These are phyloP conservation scores for Suhomyces kunorum DNA, from an alignment of 1,139 yeast species.

Conservation along the genomic window DNA sequence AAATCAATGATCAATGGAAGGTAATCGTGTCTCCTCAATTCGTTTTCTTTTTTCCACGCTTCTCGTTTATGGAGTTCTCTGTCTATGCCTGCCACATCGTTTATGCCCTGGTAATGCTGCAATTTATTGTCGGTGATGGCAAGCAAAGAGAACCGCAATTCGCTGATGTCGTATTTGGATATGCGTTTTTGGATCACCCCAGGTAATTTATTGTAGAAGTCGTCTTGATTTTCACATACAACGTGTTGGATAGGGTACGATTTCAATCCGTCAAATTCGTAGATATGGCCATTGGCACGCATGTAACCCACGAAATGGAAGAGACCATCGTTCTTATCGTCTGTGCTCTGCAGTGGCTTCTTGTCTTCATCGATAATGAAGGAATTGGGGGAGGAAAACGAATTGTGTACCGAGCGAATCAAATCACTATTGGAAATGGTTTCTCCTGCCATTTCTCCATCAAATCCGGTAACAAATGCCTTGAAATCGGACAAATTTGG, in stretches of 20 bases:
- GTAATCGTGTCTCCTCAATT: conserved; percentile 57
- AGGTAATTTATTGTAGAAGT: conserved; percentile 48
- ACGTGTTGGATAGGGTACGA: conserved; percentile 60
- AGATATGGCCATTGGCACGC: conserved; percentile 48
- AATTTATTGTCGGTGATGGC: conserved; percentile 58
- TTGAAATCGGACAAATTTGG: conserved; percentile 50
- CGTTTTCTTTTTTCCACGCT: conserved; percentile 43
- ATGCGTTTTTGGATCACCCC: conserved; percentile 49
- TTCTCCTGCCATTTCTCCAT: conserved; percentile 62
- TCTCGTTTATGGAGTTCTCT: conserved; percentile 39
- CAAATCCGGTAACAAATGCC: conserved; percentile 56
- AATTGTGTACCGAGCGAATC: conserved; percentile 61
- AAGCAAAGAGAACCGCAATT: conserved; percentile 60
- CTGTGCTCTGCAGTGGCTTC: conserved; percentile 28
- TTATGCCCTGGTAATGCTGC: conserved; percentile 33
- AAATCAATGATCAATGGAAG: conserved; percentile 53
- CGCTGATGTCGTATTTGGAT: conserved; percentile 45
- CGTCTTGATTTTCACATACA: conserved; percentile 37
- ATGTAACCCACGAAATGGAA: conserved; percentile 66
- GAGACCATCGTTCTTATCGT: conserved; percentile 53
- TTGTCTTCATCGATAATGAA: conserved; percentile 50
- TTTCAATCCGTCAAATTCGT: conserved; percentile 68
- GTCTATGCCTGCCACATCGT: conserved; percentile 35
- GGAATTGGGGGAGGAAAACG: conserved; percentile 56
- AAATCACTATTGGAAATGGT: conserved; percentile 62